These are phyloP conservation scores for Pezicula rhizophila DNA, from an alignment of 2,329 filamentous ascomycete genomes.

Conservation along the genomic window DNA sequence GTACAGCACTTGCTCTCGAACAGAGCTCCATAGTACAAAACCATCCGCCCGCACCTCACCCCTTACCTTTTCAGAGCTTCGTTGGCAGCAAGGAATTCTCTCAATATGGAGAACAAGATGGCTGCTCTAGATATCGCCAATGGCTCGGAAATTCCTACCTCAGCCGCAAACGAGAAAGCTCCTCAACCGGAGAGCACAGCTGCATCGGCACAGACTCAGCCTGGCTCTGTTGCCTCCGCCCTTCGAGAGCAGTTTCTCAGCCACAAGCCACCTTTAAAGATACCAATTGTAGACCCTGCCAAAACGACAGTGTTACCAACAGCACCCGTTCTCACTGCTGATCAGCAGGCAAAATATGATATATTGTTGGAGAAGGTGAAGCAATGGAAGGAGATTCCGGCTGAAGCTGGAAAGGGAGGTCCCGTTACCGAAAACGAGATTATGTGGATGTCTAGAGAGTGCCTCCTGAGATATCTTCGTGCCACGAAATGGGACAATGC, in stretches of 20 bases:
- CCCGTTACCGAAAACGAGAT: conserved; percentile 74
- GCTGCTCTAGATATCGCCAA: no score
- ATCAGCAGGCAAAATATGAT: conserved; percentile 79
- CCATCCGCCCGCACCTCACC: no score
- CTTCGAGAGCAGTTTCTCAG: conserved; percentile 24
- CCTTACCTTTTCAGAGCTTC: no score
- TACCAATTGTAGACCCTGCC: conserved; percentile 23
- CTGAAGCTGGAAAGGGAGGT: conserved; percentile 45
- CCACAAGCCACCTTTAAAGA: conserved; percentile 31
- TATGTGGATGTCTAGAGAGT: conserved; percentile 88
- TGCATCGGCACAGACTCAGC: no score
- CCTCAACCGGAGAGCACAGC: no score
- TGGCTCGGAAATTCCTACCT: no score
- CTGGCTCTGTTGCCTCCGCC: conserved; percentile 12
- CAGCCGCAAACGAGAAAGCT: no score
- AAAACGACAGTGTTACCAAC: conserved; percentile 33
- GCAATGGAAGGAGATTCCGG: conserved; percentile 64
- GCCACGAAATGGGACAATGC: conserved; percentile 84
- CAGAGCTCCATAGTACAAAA: no score
- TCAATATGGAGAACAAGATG: no score
- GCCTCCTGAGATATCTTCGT: conserved; percentile 84
- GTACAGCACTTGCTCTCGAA: no score
- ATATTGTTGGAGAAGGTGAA: conserved; percentile 65
- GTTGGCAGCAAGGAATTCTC: no score
- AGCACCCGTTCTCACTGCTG: conserved; percentile 57